Evolutionary conservation across 768 basidiomycete genomes (phyloP), one percentile per base, ranked within the genome.

Genomic region (Gymnopilus dilepis): DNA sequence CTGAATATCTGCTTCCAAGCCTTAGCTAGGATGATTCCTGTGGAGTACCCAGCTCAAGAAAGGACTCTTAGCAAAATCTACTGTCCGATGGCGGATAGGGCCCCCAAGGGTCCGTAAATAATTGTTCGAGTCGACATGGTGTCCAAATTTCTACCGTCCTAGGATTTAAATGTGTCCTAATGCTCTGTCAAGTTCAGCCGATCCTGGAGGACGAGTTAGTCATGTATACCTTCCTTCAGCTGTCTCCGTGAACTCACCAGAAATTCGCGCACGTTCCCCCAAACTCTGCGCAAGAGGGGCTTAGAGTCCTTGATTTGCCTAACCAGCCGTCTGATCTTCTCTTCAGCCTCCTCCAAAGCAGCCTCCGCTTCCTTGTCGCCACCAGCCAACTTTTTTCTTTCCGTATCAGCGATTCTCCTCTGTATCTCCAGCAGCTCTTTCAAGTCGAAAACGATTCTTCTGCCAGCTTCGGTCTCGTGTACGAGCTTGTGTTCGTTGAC

Each of bases 381-480:
- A 26, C 22, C 30, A 1, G 30, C 31, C 52, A 33, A 13, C 52
- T 19, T 53, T 11, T 4, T 7, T 33, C 15, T 17, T n/a, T 53
- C 52, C 30, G 37, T 8, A 2, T 37, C 31, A 1, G 31, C 52
- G 17, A 48, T 24, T 33, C 41, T 59, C 24, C 48, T 62, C 50
- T 65, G 54, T 19, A 40, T 45, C 33, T 54, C 58, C 3, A 68
- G 42, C 21, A 59, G 30, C 42, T 65, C 60, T 33, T 64, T 50
- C 6, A 68, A 50, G 15, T 48, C 34, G n/a, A 42, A 37, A 11
- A 43, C 30, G n/a, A 63, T 48, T 28, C 50, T 40, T 38, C 52
- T 53, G 17, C 61, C 66, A 4, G 66, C 66, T 5, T 61, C 67
- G 5, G 82, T 81, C 43, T 81, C 74, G 1, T 75, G 72, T 12